Evolutionary conservation across 495 filamentous ascomycete genomes (phyloP), one percentile per base, ranked within the genome.

Genomic region (Aspergillus mulundensis): DNA sequence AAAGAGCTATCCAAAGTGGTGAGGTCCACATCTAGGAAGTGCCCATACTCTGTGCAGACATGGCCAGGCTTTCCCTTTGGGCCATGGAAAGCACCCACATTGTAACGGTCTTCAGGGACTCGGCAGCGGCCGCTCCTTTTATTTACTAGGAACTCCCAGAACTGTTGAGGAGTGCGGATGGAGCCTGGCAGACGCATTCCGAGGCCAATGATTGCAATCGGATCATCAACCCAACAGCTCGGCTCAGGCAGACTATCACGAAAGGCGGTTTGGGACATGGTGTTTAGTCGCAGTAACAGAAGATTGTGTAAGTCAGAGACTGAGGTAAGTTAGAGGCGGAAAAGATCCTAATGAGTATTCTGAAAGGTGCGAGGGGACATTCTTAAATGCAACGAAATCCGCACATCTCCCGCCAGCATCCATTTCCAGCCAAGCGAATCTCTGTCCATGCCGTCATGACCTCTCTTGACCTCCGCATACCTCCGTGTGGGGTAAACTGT

Each of bases 141-240:
- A 0, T 45, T 36, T 5, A 24, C 24, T 1, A 59, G 39, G 12
- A 59, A 38, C 3, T 45, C 11, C 57, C 57, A 59, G 18, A 50
- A 54, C 11, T 50, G 44, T 7, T 50, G 36, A 1, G 70, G 73
- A 40, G 69, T 71, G 54, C 38, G 63, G 43, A 58, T 51, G 0
- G 69, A 70, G 1, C 77, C 78, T 1, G 78, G 78, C 2, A 82
- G 71, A 19, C 78, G 70, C 46, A 76, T 43, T 6, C 66, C 72
- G 67, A 80, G 74, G 15, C 79, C 77, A 34, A 67, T 67, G 42
- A 82, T 78, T 10, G 79, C 77, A 18, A 82, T 76, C 1, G 66
- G 70, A 1, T 54, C 52, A 21, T 48, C 45, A 32, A 20, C 16
- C 45, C 45, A 48, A 16, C 25, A 24, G 25, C 25, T 34, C 12